A percentile compares a stretch with the other conserved stretches of the same genome.
Conservation (phyloP, 495 filamentous ascomycete genomes). For the Neurospora tetraspora region DNA sequence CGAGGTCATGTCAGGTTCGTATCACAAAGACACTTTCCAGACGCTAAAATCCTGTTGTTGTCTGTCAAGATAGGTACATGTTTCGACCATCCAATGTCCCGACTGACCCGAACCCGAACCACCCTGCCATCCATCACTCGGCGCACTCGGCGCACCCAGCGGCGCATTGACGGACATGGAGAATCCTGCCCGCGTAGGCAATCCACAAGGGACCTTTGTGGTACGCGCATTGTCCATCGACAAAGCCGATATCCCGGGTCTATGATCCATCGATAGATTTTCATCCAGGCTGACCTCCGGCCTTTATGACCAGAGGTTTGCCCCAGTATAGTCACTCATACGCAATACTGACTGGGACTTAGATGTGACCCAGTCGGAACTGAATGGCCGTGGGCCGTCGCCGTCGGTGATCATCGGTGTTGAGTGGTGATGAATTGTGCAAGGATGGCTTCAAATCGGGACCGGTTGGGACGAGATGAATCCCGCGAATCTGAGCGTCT, state of each 20-base stretch:
- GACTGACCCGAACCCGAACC: background rate
- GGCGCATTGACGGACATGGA: background rate
- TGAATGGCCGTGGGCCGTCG: background rate
- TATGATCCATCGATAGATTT: background rate
- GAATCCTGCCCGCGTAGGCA: background rate
- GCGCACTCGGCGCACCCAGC: background rate
- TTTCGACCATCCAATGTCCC: background rate
- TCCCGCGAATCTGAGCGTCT: background rate
- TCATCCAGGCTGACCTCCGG: background rate
- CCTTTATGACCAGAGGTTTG: background rate
- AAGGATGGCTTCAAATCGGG: background rate
- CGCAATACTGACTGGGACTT: background rate
- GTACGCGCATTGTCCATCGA: background rate
- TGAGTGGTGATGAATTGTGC: background rate
- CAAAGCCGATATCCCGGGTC: background rate
- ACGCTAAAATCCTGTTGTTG: background rate
- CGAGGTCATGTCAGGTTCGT: background rate
- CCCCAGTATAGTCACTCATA: background rate
- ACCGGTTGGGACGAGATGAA: background rate
- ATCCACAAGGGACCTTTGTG: background rate
- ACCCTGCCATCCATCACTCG: background rate
- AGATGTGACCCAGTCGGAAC: background rate
- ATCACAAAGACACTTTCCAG: background rate
- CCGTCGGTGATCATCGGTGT: background rate
- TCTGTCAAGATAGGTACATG: background rate